These are phyloP conservation scores for Trifolium dubium DNA, from an alignment of 306 rosid genomes.

Conservation along the genomic window DNA sequence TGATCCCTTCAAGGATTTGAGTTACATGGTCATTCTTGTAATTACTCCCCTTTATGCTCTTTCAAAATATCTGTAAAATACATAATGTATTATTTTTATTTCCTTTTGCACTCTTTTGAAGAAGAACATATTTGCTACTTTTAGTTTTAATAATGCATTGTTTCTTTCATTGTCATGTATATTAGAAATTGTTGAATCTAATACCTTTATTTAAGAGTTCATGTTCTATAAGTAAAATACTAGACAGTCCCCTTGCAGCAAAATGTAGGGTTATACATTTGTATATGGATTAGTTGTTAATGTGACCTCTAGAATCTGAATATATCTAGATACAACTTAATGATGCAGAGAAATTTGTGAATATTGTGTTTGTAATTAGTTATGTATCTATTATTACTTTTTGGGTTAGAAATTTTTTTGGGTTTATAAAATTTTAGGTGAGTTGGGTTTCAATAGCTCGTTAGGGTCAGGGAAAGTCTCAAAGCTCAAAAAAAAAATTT, in stretches of 20 bases:
- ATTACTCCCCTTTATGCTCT: constrained; percentile 46
- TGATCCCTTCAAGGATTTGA: constrained; percentile 91
- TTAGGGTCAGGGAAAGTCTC: too few species aligned
- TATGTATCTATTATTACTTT: neutral
- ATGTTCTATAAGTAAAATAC: neutral
- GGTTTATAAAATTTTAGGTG: neutral
- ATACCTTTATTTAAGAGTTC: neutral
- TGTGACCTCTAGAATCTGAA: neutral
- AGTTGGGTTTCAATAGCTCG: neutral
- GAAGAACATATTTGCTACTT: constrained; percentile 42
- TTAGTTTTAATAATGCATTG: constrained; percentile 33
- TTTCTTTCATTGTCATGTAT: constrained; percentile 39
- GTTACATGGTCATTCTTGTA: constrained; percentile 42
- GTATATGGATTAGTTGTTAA: neutral
- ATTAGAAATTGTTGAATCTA: constrained; percentile 6
- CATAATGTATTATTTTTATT: constrained; percentile 32
- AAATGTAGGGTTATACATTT: neutral
- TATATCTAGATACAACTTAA: neutral
- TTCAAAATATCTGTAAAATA: constrained; percentile 59
- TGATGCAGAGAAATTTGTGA: neutral
- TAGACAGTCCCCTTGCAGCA: neutral
- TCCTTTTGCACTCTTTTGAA: constrained; percentile 50
- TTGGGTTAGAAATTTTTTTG: neutral
- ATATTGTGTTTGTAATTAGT: neutral
- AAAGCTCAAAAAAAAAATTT: too few species aligned